These are phyloP conservation scores for Kwoniella bestiolae DNA, from an alignment of 768 basidiomycete species.

Conservation along the genomic window DNA sequence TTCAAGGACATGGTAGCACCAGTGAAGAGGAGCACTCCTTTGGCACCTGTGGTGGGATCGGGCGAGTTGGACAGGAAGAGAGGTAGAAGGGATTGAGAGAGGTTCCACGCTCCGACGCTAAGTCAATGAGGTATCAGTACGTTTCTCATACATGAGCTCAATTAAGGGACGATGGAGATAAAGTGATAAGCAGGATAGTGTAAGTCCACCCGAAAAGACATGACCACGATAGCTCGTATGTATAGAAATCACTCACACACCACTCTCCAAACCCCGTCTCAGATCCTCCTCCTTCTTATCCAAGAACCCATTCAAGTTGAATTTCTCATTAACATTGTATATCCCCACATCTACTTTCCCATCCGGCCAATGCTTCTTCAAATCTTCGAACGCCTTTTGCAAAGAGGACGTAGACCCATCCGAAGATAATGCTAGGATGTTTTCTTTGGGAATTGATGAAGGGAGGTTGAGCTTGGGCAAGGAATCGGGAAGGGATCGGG, in stretches of 20 bases:
- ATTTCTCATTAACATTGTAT: constrained; percentile 42
- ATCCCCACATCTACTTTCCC: constrained; percentile 46
- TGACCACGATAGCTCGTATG: neutral
- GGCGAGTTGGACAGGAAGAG: constrained; percentile 25
- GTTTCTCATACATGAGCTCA: too few relatives aligned
- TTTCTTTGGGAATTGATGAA: constrained; percentile 23
- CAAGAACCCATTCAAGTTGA: constrained; percentile 41
- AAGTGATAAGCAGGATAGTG: too few relatives aligned
- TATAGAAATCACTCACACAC: constrained; percentile 37
- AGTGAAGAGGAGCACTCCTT: constrained; percentile 48
- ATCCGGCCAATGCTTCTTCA: constrained; percentile 46
- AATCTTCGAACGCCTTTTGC: constrained; percentile 33
- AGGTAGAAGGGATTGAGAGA: constrained; percentile 42
- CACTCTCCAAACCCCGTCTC: constrained; percentile 29
- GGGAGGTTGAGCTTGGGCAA: constrained; percentile 35
- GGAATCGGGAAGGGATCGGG: constrained; percentile 42
- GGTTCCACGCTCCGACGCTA: constrained; percentile 46
- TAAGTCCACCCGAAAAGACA: too few relatives aligned
- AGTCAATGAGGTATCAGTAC: neutral
- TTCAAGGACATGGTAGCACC: constrained; percentile 51
- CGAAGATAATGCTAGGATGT: constrained; percentile 33
- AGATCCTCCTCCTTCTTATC: constrained; percentile 40
- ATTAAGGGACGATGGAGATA: too few relatives aligned
- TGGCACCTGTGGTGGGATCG: constrained; percentile 9
- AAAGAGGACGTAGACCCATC: constrained; percentile 38